phyloP scores from a whole-genome alignment of 1,284 basidiomycete genomes.

The Malassezia vespertilionis region DNA sequence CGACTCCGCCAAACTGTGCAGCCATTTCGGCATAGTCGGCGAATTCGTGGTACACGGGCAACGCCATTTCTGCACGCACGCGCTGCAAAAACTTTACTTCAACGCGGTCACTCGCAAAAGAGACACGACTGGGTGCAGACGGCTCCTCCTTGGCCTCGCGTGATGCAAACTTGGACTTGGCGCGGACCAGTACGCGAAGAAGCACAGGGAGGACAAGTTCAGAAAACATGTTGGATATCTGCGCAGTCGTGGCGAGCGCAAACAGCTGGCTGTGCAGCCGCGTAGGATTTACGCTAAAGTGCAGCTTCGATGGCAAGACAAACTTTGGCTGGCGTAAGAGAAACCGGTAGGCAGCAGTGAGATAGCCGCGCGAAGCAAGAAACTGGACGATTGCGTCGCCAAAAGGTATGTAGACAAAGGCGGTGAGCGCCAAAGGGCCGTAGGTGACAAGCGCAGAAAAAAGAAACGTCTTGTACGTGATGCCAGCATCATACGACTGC shows the following conservation, averaged over 20 bases:
- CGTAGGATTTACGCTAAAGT: slow-evolving; percentile 51
- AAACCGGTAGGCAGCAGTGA: slow-evolving; percentile 24
- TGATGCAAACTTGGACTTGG: not conserved
- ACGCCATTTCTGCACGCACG: slow-evolving; percentile 63
- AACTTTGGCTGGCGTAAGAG: slow-evolving; percentile 31
- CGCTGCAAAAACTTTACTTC: slow-evolving; percentile 65
- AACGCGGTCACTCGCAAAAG: slow-evolving; percentile 41
- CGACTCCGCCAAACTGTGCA: slow-evolving; percentile 67
- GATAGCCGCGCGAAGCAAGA: slow-evolving; percentile 34
- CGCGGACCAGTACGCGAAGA: slow-evolving; percentile 40
- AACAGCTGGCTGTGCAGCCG: slow-evolving; percentile 85
- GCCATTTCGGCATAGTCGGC: slow-evolving; percentile 90
- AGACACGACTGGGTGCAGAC: not conserved
- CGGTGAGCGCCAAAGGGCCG: slow-evolving; percentile 47
- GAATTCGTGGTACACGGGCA: slow-evolving; percentile 61
- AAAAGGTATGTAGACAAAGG: slow-evolving; percentile 47
- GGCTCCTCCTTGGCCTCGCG: slow-evolving; percentile 1
- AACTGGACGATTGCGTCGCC: slow-evolving; percentile 39
- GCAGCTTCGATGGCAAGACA: slow-evolving; percentile 15
- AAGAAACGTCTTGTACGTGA: slow-evolving; percentile 84
- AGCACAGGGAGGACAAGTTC: slow-evolving; percentile 77
- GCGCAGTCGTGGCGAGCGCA: slow-evolving; percentile 84
- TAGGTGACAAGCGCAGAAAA: slow-evolving; percentile 81
- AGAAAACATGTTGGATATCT: slow-evolving; percentile 67
- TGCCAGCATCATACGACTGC: slow-evolving; percentile 62